phyloP scores from a whole-genome alignment of 2,329 filamentous ascomycete species.

The Cordyceps javanica region DNA sequence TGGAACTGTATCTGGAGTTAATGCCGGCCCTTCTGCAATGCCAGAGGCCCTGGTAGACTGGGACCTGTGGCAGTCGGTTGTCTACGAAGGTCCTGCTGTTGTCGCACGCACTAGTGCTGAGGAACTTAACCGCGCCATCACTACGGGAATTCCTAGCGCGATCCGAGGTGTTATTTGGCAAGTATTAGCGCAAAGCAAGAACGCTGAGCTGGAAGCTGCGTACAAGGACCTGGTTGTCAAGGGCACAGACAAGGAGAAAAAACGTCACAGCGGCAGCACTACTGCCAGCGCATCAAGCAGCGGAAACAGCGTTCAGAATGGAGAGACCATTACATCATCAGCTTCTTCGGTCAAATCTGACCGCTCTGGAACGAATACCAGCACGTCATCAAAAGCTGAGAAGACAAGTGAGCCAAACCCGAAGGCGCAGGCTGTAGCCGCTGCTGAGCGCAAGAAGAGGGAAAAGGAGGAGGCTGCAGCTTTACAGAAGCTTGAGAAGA shows the following conservation, averaged over 20 bases:
- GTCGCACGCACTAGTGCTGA: slow-evolving; percentile 83
- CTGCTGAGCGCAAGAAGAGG: slow-evolving; percentile 68
- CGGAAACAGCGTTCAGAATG: slow-evolving; percentile 52
- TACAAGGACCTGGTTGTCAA: slow-evolving; percentile 76
- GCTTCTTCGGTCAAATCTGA: slow-evolving; percentile 81
- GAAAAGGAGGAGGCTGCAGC: slow-evolving; percentile 69
- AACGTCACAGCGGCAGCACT: slow-evolving; percentile 50
- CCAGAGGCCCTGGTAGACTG: slow-evolving; percentile 81
- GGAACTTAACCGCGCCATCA: slow-evolving; percentile 84
- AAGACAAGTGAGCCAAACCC: slow-evolving; percentile 57
- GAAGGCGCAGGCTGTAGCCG: slow-evolving; percentile 58
- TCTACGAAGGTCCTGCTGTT: slow-evolving; percentile 87
- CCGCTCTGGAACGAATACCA: slow-evolving; percentile 55
- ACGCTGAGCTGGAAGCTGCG: slow-evolving; percentile 78
- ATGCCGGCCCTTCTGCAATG: slow-evolving; percentile 65
- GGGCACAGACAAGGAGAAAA: slow-evolving; percentile 74
- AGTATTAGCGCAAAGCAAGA: slow-evolving; percentile 91
- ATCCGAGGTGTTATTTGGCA: slow-evolving; percentile 99
- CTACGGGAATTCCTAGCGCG: slow-evolving; percentile 86
- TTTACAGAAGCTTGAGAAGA: slow-evolving; percentile 80
- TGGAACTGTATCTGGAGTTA: slow-evolving; percentile 77
- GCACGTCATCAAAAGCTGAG: slow-evolving; percentile 52
- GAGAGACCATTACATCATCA: slow-evolving; percentile 65
- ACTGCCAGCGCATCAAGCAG: slow-evolving; percentile 47
- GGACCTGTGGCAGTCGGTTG: slow-evolving; percentile 95